Evolutionary conservation across 2,329 filamentous ascomycete genomes (phyloP), one percentile per base, ranked within the genome.

Genomic region (Clonostachys byssicola): DNA sequence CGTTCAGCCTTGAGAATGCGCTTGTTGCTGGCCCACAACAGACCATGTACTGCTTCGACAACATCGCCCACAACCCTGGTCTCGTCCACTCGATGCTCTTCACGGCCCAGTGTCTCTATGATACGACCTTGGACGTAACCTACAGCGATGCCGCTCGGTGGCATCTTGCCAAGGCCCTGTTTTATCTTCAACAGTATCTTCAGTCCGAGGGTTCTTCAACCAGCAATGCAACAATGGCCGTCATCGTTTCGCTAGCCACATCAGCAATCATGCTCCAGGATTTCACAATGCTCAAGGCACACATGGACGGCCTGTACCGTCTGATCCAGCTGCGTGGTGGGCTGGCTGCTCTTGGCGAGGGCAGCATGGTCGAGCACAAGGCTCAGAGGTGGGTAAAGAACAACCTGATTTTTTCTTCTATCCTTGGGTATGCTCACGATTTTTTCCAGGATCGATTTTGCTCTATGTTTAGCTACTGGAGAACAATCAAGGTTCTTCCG

Each of bases 291-390:
- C 49, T 52, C 1, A 36, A 23, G 8, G 57, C 55, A 44, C 59
- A 61, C 41, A 53, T 60, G 51, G 48, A 60, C 35, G 59, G 59
- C 1, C 43, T 60, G 39, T 34, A 48, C 36, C 36, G 42, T 12
- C 56, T 61, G 9, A 40, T 61, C 7, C 40, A 56, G 13, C 14
- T 60, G 20, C 52, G 56, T 10, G 58, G 58, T 2, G 59, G 59
- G 0, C 12, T 57, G 17, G 18, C 49, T 6, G 42, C 50, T 2
- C 40, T 62, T 23, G 42, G 40, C 6, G 8, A 13, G 2, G 51
- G 51, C 4, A 48, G 49, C 9, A 30, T 56, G 14, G 43, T 56
- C 20, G 46, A 52, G 23, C 52, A 54, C 30, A 57, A 47, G n/a
- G 42, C 42, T 17, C 20, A 33, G 10, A 33, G 42, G 42, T 44